Evolutionary conservation across 2,329 filamentous ascomycete genomes (phyloP), one percentile per base, ranked within the genome.

Genomic region (Clarireedia monteithiana): DNA sequence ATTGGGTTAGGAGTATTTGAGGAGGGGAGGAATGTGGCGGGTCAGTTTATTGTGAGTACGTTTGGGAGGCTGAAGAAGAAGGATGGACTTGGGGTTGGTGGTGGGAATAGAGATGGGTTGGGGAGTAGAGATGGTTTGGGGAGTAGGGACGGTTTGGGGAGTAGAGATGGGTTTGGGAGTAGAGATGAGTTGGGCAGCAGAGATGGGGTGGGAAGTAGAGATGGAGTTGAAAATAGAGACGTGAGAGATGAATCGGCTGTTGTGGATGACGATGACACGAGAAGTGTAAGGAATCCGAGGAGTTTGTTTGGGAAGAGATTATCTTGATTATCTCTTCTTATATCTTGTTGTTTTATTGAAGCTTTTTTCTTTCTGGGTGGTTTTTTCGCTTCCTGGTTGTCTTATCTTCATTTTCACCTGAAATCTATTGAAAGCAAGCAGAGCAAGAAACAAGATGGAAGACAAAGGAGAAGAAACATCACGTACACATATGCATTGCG

Each of bases 271-370:
- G 54, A 55, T 24, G 62, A 63, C 5, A 57, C 60, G 17, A 44
- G 49, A 14, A 45, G 53, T 15, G 70, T 62, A 54, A 69, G 66
- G 58, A 70, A 66, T 52, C 64, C 62, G 49, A 67, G 62, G 51
- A 53, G 62, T 44, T 55, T 70, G 50, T 59, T 70, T 10, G 67
- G 67, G 34, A 71, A 70, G 61, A 70, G 66, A 50, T 61, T 66
- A 20, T 49, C 62, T 6, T 60, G 60, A 40, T 62, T 52, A 62
- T 9, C 10, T 34, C 10, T 4, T 34, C 10, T 4, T 34, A 34
- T 9, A 34, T 42, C 57, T 67, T 2, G 17, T 42, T 42, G 39
- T 6, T 42, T 20, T 42, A 9, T 42, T 20, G 15, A 47, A 44
- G 7, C 12, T 44, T 20, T 10, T 20, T 20, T n/a, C 6, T 20